Evolutionary conservation across 2,329 filamentous ascomycete genomes (phyloP).

Genomic region (Gaeumannomyces sp.): DNA sequence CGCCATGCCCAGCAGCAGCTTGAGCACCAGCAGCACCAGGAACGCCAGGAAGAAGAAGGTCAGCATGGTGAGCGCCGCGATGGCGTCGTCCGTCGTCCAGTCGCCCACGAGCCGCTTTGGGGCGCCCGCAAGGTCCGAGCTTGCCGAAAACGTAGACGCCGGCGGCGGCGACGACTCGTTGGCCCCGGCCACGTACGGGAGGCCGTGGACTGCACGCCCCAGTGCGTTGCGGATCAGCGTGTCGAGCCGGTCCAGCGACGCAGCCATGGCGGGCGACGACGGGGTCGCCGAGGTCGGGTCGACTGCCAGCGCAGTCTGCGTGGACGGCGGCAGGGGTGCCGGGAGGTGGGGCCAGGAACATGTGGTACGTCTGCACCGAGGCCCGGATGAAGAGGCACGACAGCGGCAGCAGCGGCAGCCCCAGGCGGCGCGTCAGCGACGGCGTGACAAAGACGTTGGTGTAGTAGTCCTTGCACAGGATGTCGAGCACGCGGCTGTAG

Average conservation of each 20-base stretch:
- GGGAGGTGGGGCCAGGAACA: slow-evolving; percentile 87
- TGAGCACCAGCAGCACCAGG: slow-evolving; percentile 75
- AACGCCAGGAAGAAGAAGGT: slow-evolving; percentile 81
- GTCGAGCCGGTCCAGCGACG: slow-evolving; percentile 74
- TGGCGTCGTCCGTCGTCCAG: slow-evolving; percentile 65
- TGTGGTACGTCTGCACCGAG: slow-evolving; percentile 92
- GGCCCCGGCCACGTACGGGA: slow-evolving; percentile 30
- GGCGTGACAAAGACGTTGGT: slow-evolving; percentile 90
- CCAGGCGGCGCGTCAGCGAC: slow-evolving; percentile 81
- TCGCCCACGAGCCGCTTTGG: slow-evolving; percentile 30
- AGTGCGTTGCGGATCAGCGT: slow-evolving; percentile 70
- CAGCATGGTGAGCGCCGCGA: slow-evolving; percentile 74
- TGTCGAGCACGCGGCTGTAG: slow-evolving; percentile 84
- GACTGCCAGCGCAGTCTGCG: slow-evolving; percentile 58
- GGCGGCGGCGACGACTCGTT: slow-evolving; percentile 11
- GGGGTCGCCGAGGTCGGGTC: slow-evolving; percentile 48
- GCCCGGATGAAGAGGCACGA: slow-evolving; percentile 94
- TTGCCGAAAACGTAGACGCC: neutral
- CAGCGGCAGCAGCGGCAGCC: slow-evolving; percentile 83
- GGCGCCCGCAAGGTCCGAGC: slow-evolving; percentile 14
- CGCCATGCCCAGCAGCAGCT: slow-evolving; percentile 82
- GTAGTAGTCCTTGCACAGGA: slow-evolving; percentile 96
- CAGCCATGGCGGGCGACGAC: slow-evolving; percentile 67
- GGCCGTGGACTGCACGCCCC: slow-evolving; percentile 64
- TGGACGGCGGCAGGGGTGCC: slow-evolving; percentile 59